phyloP scores from a whole-genome alignment of 176 grass and related monocot genomes.

The Zoysia japonica region DNA sequence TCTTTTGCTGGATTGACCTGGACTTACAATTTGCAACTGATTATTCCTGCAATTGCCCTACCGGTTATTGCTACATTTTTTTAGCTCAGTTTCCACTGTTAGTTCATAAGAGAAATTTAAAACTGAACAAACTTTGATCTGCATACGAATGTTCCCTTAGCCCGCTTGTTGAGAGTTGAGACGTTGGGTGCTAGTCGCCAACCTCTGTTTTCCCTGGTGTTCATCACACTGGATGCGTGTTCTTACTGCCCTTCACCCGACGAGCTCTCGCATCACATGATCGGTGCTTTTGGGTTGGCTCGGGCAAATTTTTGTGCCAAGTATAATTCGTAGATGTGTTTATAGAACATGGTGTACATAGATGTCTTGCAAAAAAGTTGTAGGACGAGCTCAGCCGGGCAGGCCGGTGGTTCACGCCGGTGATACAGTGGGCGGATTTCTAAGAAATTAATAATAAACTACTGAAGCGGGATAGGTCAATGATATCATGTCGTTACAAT shows the following conservation, averaged over 20 bases:
- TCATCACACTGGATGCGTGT: constrained; percentile 4
- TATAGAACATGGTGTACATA: not conserved
- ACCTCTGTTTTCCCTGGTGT: not conserved
- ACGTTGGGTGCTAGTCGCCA: not conserved
- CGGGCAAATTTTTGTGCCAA: not conserved
- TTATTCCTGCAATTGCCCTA: not conserved
- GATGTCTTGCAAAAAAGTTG: not conserved
- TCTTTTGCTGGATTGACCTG: not conserved
- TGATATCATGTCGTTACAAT: not conserved
- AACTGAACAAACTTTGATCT: not conserved
- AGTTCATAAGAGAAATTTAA: not conserved
- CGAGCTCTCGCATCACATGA: not conserved
- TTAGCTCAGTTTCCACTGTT: not conserved
- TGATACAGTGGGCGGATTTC: not conserved
- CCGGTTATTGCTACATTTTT: not conserved
- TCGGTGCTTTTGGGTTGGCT: not conserved
- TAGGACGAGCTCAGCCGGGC: not conserved
- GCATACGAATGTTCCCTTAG: not conserved
- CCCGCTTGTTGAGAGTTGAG: not conserved
- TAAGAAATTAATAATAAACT: not conserved
- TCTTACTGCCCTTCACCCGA: not conserved
- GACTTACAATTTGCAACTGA: not conserved
- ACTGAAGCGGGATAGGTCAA: not conserved
- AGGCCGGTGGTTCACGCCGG: constrained; percentile 47
- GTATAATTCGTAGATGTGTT: not conserved